Evolutionary conservation across 305 asterid species (phyloP).

Genomic region (Stenogyne calaminthoides): DNA sequence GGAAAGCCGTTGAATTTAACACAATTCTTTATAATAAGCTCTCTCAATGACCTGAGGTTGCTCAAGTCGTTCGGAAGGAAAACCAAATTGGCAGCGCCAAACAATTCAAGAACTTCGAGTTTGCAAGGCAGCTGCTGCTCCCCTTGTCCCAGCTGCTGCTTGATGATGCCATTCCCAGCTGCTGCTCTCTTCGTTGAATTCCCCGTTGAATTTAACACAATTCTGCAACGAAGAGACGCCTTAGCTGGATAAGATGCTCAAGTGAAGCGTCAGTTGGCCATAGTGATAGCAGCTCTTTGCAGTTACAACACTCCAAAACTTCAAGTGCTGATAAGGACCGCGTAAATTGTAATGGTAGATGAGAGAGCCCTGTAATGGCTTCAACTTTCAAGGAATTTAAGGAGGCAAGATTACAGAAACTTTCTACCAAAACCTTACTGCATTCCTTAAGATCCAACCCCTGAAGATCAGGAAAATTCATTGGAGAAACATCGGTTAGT

Average conservation of each 20-base stretch:
- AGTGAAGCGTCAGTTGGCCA: conserved; percentile 42
- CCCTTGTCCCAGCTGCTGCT: conserved; percentile 56
- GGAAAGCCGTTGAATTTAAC: conserved; percentile 44
- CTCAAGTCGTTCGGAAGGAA: conserved; percentile 49
- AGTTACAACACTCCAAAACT: conserved; percentile 53
- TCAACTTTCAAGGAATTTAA: conserved; percentile 54
- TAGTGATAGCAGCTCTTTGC: conserved; percentile 44
- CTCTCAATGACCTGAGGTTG: conserved; percentile 37
- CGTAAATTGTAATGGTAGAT: conserved; percentile 44
- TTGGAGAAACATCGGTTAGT: conserved; percentile 37
- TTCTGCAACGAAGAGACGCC: conserved; percentile 55
- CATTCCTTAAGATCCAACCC: conserved; percentile 48
- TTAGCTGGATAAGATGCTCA: conserved; percentile 39
- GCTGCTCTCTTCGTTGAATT: no score
- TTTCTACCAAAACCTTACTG: conserved; percentile 41
- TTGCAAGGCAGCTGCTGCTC: conserved; percentile 55
- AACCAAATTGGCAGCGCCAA: conserved; percentile 41
- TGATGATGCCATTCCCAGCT: no score
- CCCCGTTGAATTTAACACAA: no score
- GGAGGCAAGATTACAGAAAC: conserved; percentile 43
- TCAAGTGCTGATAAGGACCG: conserved; percentile 46
- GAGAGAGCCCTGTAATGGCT: conserved; percentile 45
- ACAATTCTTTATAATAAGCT: conserved; percentile 55
- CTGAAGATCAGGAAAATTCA: conserved; percentile 45
- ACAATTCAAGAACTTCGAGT: conserved; percentile 63